Evolutionary conservation across 306 rosid species (phyloP).

Genomic region (Leucaena leucocephala): DNA sequence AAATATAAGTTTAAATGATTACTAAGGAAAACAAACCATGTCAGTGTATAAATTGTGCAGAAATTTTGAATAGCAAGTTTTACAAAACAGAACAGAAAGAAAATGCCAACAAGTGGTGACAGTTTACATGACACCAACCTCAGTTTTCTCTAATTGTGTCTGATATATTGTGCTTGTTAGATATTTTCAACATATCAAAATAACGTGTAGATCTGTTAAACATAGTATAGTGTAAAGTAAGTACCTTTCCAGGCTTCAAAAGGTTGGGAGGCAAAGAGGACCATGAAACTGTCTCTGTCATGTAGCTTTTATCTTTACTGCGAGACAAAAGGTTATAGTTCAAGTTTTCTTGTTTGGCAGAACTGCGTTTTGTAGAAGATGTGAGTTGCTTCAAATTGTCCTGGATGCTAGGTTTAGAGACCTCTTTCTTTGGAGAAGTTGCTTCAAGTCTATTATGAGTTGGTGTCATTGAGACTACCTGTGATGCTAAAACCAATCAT

Average conservation of each 20-base stretch:
- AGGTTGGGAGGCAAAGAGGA: constrained; percentile 64
- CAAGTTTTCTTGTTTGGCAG: constrained; percentile 64
- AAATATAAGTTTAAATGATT: not conserved
- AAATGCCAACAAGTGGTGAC: not conserved
- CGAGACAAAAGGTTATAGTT: constrained; percentile 50
- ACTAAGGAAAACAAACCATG: not conserved
- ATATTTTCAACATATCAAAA: not conserved
- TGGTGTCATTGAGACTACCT: constrained; percentile 51
- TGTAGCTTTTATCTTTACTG: constrained; percentile 48
- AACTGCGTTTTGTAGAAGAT: constrained; percentile 50
- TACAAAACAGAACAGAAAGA: not conserved
- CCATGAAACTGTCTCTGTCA: constrained; percentile 60
- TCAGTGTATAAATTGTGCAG: not conserved
- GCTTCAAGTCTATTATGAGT: constrained; percentile 46
- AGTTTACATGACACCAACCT: not conserved
- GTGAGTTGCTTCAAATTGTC: not conserved
- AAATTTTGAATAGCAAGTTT: no score
- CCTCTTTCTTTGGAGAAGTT: constrained; percentile 56
- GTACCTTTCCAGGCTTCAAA: constrained; percentile 67
- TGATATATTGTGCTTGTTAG: not conserved
- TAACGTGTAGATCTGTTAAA: not conserved
- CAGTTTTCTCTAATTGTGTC: not conserved
- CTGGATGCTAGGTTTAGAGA: constrained; percentile 42
- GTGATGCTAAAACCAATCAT: constrained; percentile 43
- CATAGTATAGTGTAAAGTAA: not conserved